Base-by-base conservation (phyloP, 1,139 yeast species). In the Protomyces gravidus region DNA sequence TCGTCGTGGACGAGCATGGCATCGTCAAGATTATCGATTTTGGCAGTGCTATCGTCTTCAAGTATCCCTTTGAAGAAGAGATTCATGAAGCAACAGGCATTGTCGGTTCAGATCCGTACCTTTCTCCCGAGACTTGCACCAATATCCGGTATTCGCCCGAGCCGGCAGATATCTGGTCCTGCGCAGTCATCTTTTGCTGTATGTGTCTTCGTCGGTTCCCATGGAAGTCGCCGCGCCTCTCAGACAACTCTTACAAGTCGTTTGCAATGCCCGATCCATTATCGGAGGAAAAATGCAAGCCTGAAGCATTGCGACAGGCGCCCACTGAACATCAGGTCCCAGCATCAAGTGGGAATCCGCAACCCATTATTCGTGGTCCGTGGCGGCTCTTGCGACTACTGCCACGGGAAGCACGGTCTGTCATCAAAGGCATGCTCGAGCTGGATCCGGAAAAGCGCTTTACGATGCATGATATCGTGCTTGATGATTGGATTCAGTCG, bases 91-190 rank as follows among this genome's bases (percentile, higher is more conserved):
- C 96, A 55, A 90, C 86, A 66, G 98, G 98, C 5, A 85, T 92
- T 65, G 97, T 92, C 59, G 99, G 99, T 4, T 88, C 96, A 7
- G 99, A 94, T 73, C 99, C 99, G 3, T 92, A 92, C 70, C 79
- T 92, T 68, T 97, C 98, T 0, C 98, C 99, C 0, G 99, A 92
- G 72, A 97, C 90, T 17, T 79, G 94, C 66, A 71, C 75, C 2
- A 80, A 81, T 59, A 79, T 82, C 61, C 80, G 84, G 32, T 92
- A 90, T 70, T 95, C 90, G 70, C 97, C 98, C 2, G 89, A 87
- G 68, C 87, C 89, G 1, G 95, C 90, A 7, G 98, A 92, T 73
- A 78, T 92, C 57, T 92, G 98, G 98, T 89, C 97, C 0, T 78
- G 87, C 63, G 98, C 96, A 9, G 89, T 92, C 52, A 90, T 92